These are phyloP conservation scores for Ilyonectria sp. DNA, from an alignment of 2,329 filamentous ascomycete genomes.

Conservation along the genomic window DNA sequence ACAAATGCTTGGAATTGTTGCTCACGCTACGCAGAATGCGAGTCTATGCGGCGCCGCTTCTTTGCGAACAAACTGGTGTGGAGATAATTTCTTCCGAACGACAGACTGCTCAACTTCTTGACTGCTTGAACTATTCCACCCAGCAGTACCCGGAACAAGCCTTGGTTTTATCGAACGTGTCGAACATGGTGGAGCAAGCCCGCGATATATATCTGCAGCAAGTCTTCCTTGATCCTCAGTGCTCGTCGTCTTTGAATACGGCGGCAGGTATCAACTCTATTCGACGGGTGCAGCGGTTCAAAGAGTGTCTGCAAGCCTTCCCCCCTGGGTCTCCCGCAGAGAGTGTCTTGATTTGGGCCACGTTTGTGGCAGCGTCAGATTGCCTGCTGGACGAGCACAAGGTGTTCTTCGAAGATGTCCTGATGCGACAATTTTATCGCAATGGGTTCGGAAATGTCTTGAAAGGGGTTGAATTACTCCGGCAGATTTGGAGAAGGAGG, in stretches of 20 bases:
- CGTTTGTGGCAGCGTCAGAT: constrained; percentile 46
- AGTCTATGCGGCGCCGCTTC: constrained; percentile 44
- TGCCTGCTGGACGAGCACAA: constrained; percentile 46
- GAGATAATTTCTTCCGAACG: constrained; percentile 44
- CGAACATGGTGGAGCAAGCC: constrained; percentile 88
- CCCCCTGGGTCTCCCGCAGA: constrained; percentile 39
- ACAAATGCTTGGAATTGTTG: no score
- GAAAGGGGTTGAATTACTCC: constrained; percentile 42
- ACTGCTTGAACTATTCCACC: constrained; percentile 42
- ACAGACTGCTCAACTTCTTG: constrained; percentile 39
- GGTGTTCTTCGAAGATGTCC: constrained; percentile 38
- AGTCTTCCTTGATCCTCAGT: constrained; percentile 52
- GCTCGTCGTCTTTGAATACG: constrained; percentile 23
- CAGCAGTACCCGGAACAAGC: constrained; percentile 85
- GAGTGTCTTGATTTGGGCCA: constrained; percentile 48
- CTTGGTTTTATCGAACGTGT: constrained; percentile 79
- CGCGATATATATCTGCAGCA: constrained; percentile 89
- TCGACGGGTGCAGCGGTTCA: constrained; percentile 45
- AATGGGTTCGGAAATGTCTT: constrained; percentile 47
- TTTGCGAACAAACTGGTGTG: constrained; percentile 42
- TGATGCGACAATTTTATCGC: constrained; percentile 37
- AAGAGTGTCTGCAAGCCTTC: constrained; percentile 40
- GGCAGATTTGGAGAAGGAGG: constrained; percentile 42
- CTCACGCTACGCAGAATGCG: constrained; percentile 50
- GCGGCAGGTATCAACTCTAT: constrained; percentile 28